Evolutionary conservation across 805 yeast species (phyloP), one percentile per base, ranked within the genome.

Genomic region (Hanseniaspora nectarophila): DNA sequence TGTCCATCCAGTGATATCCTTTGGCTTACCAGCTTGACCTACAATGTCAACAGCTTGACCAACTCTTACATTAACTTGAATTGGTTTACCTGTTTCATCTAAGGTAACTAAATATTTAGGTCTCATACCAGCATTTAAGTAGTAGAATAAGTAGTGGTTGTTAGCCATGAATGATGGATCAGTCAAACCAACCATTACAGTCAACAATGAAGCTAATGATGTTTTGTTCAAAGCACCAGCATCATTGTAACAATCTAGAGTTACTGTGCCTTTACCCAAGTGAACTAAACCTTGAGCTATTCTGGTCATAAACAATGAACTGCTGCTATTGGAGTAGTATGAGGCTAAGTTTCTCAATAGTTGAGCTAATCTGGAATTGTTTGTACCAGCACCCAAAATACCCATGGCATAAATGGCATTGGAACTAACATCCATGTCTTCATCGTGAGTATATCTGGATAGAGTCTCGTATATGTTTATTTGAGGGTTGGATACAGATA

Each of bases 21-120:
- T 92, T 45, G 98, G 99, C 60, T 86, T 87, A 71, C 99, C 99
- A 0, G 97, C 99, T 67, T 90, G 97, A 32, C 98, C 99, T 56
- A 92, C 97, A 37, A 89, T 87, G 65, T 92, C 98, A 28, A 92
- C 97, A 6, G 98, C 97, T 70, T 90, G 97, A 56, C 99, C 99
- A 29, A 92, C 97, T 64, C 99, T 78, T 9, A 92, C 98, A 59
- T 87, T 90, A 9, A 92, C 97, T 72, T 90, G 90, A 56, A 92
- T 70, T 34, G 96, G 96, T 59, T 63, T 62, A 66, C 90, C 77
- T 28, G 83, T 80, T 65, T 89, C 96, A 66, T 90, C 95, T 43
- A 92, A 85, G 0, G 99, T 90, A 34, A 92, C 75, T 58, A 92
- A 77, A 81, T 85, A 87, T 61, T 96, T 80, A 52, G 99, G 97